Base-by-base conservation (phyloP, 164 flowering plant genomes). In the Protea cynaroides region DNA sequence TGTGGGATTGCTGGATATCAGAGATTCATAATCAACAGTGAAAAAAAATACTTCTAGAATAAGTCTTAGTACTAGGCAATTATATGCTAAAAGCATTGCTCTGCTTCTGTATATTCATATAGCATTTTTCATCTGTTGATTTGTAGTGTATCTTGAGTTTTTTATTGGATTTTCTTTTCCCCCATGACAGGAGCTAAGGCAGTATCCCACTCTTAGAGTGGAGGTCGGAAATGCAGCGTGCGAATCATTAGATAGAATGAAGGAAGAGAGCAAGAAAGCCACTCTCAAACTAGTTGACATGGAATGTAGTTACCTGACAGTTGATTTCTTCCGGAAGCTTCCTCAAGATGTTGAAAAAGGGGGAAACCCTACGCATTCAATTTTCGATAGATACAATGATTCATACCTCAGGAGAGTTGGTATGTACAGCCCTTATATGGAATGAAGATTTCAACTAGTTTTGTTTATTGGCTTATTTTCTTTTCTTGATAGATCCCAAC, bases 311-410 rank as follows among this genome's bases (percentile, higher is more conserved):
- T 93, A 93, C 67, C 80, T 93, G 67, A 93, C 98, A 8, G 94
- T 93, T 57, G 98, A 90, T 61, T 93, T 90, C 81, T 93, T 93
- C 83, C 78, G 98, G 63, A 90, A 90, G 87, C 94, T 93, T 74
- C 98, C 97, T 44, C 97, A 88, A 72, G 98, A 93, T 77, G 76
- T 86, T 51, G 98, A 90, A 71, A 90, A 90, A 80, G 98, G 98
- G 13, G 98, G 98, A 75, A 88, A 93, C 65, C 96, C 97, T 54
- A 81, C 96, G 18, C 90, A 83, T 69, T 93, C 98, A 21, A 82
- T 93, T 68, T 90, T 90, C 69, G 98, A 93, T 58, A 74, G 98
- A 82, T 93, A 93, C 65, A 90, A 87, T 68, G 98, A 93, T 66
- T 68, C 92, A 10, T 90, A 90, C 62, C 94, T 90, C 49, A 74